Conservation (phyloP, 495 filamentous ascomycete species). For the Tirmania nivea region DNA sequence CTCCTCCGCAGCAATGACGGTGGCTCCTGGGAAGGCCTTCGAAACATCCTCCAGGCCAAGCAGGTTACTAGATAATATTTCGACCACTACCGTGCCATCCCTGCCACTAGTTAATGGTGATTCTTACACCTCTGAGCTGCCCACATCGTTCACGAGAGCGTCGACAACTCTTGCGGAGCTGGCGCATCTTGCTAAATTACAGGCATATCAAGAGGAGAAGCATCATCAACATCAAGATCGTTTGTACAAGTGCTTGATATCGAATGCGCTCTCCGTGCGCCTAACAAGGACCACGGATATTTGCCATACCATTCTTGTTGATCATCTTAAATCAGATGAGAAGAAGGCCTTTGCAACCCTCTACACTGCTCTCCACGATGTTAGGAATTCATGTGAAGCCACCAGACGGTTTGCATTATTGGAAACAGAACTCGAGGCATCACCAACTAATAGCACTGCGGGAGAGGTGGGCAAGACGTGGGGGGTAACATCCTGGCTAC, state of each 20-base stretch:
- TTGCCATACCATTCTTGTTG: conserved; percentile 62
- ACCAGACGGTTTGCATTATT: conserved; percentile 43
- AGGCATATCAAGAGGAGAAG: conserved; percentile 53
- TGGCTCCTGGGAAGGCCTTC: not conserved
- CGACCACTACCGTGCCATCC: not conserved
- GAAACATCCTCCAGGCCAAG: not conserved
- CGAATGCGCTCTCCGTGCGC: conserved; percentile 58
- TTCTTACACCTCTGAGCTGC: conserved; percentile 22
- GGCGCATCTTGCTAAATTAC: conserved; percentile 45
- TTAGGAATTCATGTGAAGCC: conserved; percentile 63
- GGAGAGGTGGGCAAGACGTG: conserved; percentile 20
- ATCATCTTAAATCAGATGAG: conserved; percentile 73
- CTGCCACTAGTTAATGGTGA: conserved; percentile 8
- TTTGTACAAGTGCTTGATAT: conserved; percentile 43
- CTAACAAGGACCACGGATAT: conserved; percentile 56
- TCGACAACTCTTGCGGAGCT: conserved; percentile 48
- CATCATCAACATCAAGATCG: conserved; percentile 42
- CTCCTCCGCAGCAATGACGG: not conserved
- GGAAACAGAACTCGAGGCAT: conserved; percentile 41
- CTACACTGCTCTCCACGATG: conserved; percentile 73
- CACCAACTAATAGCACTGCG: conserved; percentile 18
- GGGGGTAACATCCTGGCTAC: conserved; percentile 46
- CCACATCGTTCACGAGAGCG: conserved; percentile 22
- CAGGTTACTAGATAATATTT: not conserved
- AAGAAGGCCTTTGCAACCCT: conserved; percentile 69